phyloP scores from a whole-genome alignment of 768 basidiomycete species.

The Thelephora aurantiotincta region DNA sequence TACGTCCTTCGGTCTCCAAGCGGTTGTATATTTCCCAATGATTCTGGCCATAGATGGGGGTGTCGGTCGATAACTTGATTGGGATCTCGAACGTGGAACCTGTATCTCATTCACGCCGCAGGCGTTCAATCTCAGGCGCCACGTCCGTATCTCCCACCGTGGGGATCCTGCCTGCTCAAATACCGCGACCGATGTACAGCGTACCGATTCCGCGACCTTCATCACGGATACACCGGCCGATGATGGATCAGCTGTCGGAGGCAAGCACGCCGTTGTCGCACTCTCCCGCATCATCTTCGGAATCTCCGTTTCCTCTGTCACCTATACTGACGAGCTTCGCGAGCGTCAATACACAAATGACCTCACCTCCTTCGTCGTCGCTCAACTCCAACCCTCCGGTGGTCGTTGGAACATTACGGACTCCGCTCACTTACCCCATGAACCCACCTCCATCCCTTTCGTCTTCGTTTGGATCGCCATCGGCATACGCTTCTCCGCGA shows the following conservation, averaged over 20 bases:
- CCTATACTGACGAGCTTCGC: slow-evolving; percentile 40
- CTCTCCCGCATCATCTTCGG: slow-evolving; percentile 42
- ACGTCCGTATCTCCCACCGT: slow-evolving; percentile 37
- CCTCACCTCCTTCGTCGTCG: slow-evolving; percentile 60
- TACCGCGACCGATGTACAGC: slow-evolving; percentile 27
- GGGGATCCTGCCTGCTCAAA: slow-evolving; percentile 15
- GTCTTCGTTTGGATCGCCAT: slow-evolving; percentile 48
- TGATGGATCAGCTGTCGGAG: slow-evolving; percentile 26
- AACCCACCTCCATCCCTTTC: slow-evolving; percentile 55
- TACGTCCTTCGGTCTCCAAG: slow-evolving; percentile 24
- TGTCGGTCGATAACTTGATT: slow-evolving; percentile 68
- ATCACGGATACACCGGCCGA: slow-evolving; percentile 46
- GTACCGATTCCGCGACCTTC: slow-evolving; percentile 69
- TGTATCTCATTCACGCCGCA: slow-evolving; percentile 58
- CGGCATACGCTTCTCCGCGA: slow-evolving; percentile 27
- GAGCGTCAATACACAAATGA: slow-evolving; percentile 48
- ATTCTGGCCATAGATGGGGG: slow-evolving; percentile 36
- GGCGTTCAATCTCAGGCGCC: slow-evolving; percentile 27
- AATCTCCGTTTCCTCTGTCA: slow-evolving; percentile 53
- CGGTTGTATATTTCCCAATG: neutral
- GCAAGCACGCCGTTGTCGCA: slow-evolving; percentile 50
- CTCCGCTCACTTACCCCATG: slow-evolving; percentile 55
- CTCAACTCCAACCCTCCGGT: slow-evolving; percentile 27
- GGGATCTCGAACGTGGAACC: slow-evolving; percentile 49
- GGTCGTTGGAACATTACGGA: slow-evolving; percentile 21